Percentiles rank a stretch among this genome's conserved stretches.
phyloP scores from a whole-genome alignment of 1,284 basidiomycete genomes.

The Neolentinus lepideus region DNA sequence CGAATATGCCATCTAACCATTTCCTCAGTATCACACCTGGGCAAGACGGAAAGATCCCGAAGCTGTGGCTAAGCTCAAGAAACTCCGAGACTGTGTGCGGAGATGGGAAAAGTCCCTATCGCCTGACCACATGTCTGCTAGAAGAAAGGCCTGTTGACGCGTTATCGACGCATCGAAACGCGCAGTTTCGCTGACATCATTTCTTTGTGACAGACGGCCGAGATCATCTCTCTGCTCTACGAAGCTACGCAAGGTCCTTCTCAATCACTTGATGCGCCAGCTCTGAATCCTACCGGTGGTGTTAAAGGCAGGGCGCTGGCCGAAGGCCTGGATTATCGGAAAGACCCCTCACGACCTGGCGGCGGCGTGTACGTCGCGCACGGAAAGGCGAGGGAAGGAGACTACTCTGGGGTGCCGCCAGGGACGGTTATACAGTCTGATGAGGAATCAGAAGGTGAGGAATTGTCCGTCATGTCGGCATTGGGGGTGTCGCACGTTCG shows the following conservation, averaged over 20 bases:
- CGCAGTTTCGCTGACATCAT: constrained; percentile 14
- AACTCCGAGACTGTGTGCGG: constrained; percentile 76
- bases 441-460: constrained; percentile 39
- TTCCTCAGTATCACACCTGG: constrained; percentile 82
- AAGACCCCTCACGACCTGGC: constrained; percentile 71
- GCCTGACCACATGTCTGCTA: constrained; percentile 86
- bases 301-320: constrained; percentile 52
- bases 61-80: constrained; percentile 68
- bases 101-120: constrained; percentile 78
- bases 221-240: constrained; percentile 87
- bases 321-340: constrained; percentile 59
- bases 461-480: constrained; percentile 31
- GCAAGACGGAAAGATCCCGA: constrained; percentile 73
- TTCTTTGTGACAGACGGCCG: constrained; percentile 62
- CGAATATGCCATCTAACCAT: constrained; percentile 7
- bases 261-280: constrained; percentile 48
- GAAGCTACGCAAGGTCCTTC: constrained; percentile 80
- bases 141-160: constrained; percentile 63
- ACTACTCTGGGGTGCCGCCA: constrained; percentile 52
- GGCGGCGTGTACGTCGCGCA: constrained; percentile 80
- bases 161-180: constrained; percentile 17
- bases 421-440: constrained; percentile 54
- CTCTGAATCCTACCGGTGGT: constrained; percentile 69
- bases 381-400: constrained; percentile 36
- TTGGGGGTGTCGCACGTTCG: constrained; percentile 18